A percentile compares a stretch with the other conserved stretches of the same genome.
phyloP scores from a whole-genome alignment of 306 rosid species.

The Macrotyloma uniflorum region DNA sequence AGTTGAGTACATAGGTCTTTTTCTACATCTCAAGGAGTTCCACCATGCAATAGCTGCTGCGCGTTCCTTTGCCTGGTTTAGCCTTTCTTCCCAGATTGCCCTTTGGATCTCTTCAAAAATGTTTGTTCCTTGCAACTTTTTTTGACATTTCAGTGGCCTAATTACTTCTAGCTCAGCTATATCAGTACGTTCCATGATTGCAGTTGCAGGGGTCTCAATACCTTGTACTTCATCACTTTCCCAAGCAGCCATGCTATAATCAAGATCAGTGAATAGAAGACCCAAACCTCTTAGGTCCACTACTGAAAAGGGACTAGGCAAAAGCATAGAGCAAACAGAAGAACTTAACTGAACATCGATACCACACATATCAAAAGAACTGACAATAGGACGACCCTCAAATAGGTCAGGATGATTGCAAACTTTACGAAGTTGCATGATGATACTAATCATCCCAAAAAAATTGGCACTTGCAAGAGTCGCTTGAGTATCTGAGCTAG shows the following conservation, averaged over 20 bases:
- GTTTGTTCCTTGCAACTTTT: constrained; percentile 69
- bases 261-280: constrained; percentile 83
- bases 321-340: constrained; percentile 73
- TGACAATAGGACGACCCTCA: constrained; percentile 98
- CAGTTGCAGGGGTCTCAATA: constrained; percentile 72
- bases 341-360: constrained; percentile 79
- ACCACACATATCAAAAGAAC: constrained; percentile 91
- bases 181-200: constrained; percentile 63
- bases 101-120: constrained; percentile 85
- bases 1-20: constrained; percentile 72
- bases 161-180: constrained; percentile 55
- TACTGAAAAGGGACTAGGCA: constrained; percentile 60
- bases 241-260: constrained; percentile 88
- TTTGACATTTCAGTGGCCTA: constrained; percentile 57
- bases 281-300: constrained; percentile 83
- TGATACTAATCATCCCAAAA: constrained; percentile 95
- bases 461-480: constrained; percentile 93
- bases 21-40: constrained; percentile 90
- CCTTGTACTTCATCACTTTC: constrained; percentile 87
- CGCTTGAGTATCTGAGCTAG: constrained; percentile 95
- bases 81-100: constrained; percentile 89
- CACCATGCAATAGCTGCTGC: constrained; percentile 93
- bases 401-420: constrained; percentile 99
- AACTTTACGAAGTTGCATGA: constrained; percentile 99
- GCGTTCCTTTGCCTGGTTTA: constrained; percentile 70